Base-by-base conservation (phyloP, 2,329 filamentous ascomycete genomes). In the Dryadomyces sulphureus region DNA sequence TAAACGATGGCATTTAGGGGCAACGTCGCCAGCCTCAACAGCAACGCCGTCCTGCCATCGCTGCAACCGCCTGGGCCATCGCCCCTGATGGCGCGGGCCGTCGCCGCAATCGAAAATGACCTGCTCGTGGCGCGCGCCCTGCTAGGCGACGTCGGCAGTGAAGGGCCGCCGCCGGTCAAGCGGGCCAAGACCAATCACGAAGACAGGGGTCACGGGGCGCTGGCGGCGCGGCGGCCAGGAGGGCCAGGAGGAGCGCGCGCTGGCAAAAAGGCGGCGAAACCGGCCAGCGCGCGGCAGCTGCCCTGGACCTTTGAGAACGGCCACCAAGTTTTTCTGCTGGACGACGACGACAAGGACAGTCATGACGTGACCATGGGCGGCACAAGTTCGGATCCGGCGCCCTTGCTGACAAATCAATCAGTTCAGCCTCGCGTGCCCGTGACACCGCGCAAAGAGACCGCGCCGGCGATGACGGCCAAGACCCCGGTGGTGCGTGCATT, bases 331-430 rank as follows among this genome's bases (percentile, higher is more conserved):
- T 20, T 38, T 12, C 11, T 53, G 0, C 32, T 53, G 8, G 50
- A 52, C 36, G 41, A 45, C 30, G 45, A 47, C 25, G 45, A 52
- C 19, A 46, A 50, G 27, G 41, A 6, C 16, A 30, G 19, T 1
- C 19, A 19, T 4, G 30, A 8, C 20, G 21, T 20, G 2, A n/a
- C 9, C 39, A 41, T 17, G 24, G 22, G 17, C n/a, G 39, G 22
- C 5, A 41, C 22, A n/a, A n/a, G n/a, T n/a, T n/a, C n/a, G n/a
- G n/a, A n/a, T n/a, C n/a, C n/a, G n/a, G n/a, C n/a, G n/a, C n/a
- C 6, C 25, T 27, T 27, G 25, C 25, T 27, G 25, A 27, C 25
- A 27, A n/a, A n/a, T n/a, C n/a, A n/a, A n/a, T n/a, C n/a, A n/a
- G n/a, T n/a, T n/a, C n/a, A n/a, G n/a, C n/a, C n/a, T n/a, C n/a